These are phyloP conservation scores for Tagetes erecta DNA, from an alignment of 129 eudicot genomes.

Conservation along the genomic window DNA sequence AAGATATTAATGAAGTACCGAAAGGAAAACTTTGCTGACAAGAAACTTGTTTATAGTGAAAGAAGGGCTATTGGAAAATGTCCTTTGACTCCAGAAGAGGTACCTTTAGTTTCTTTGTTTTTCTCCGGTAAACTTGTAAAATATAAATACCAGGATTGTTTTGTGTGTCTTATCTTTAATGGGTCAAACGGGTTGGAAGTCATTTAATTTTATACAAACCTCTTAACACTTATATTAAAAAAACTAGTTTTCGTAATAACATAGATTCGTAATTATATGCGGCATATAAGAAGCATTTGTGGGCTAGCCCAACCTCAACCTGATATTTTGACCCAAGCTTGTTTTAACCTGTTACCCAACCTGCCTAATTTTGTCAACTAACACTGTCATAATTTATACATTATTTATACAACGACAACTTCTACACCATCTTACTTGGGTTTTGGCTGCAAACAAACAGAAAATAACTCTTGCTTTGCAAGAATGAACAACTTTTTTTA, in stretches of 20 bases:
- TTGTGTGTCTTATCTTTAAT: not conserved
- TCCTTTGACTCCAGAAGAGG: conserved; percentile 98
- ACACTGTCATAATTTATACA: too few relatives aligned
- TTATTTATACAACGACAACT: too few relatives aligned
- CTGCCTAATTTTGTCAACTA: not conserved
- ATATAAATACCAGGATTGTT: not conserved
- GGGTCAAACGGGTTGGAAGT: conserved; percentile 1
- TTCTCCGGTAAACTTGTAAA: not conserved
- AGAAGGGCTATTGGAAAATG: conserved; percentile 96
- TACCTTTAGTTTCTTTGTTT: conserved; percentile 26
- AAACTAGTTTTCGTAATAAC: not conserved
- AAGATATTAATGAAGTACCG: conserved; percentile 62
- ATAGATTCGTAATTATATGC: not conserved
- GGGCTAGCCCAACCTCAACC: not conserved
- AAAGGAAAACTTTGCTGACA: conserved; percentile 74
- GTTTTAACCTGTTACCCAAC: not conserved
- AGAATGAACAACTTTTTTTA: not conserved
- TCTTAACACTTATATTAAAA: not conserved
- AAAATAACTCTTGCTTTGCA: not conserved
- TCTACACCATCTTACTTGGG: not conserved
- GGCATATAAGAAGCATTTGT: not conserved
- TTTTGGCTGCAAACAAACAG: too few relatives aligned
- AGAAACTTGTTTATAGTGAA: conserved; percentile 68
- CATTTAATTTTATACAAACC: not conserved
- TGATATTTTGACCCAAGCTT: not conserved